Evolutionary conservation across 2,329 filamentous ascomycete species (phyloP), one percentile per base, ranked within the genome.

Genomic region (Plectosphaerella plurivora): DNA sequence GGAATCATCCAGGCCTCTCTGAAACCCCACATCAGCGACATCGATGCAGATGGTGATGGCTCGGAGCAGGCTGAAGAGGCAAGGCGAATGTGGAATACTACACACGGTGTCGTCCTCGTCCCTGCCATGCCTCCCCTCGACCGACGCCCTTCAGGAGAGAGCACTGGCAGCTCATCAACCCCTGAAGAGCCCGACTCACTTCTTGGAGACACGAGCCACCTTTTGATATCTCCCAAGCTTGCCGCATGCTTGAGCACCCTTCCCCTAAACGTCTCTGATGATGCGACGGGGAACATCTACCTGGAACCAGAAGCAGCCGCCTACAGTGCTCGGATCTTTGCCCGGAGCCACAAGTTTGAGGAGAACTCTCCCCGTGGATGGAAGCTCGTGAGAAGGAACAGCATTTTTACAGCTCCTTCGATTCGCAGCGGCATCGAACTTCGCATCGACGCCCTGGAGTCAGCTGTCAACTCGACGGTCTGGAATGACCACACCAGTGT

Each of bases 181-280:
- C 60, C 65, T 47, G 56, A 61, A 6, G 62, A 65, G 18, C 57
- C 71, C 1, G 63, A 55, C 2, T 49, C 53, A 5, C 73, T 69
- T 49, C 59, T 71, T 54, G 70, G 73, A 42, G 69, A 68, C 3
- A 67, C 63, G 0, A 68, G 65, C 33, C 54, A 73, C 35, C 36
- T 61, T 0, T 66, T 65, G 8, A 60, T 65, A 2, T 57, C 64
- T 1, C 61, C 68, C 5, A 52, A 63, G 24, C 62, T 63, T 20
- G 52, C 68, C 18, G 69, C 68, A 2, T 68, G 63, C 1, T 49
- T 73, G 4, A 55, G 54, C n/a, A 69, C 66, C 0, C n/a, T 65
- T 2, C 67, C 68, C 1, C 54, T 63, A 3, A 47, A 51, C 1
- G 51, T 65, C 5, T 50, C 57, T 14, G 42, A 58, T 11, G 37